A percentile compares a stretch with the other conserved stretches of the same genome.
Conservation (phyloP, 192 early-diverging fungal genomes). For the Coemansia sp. region DNA sequence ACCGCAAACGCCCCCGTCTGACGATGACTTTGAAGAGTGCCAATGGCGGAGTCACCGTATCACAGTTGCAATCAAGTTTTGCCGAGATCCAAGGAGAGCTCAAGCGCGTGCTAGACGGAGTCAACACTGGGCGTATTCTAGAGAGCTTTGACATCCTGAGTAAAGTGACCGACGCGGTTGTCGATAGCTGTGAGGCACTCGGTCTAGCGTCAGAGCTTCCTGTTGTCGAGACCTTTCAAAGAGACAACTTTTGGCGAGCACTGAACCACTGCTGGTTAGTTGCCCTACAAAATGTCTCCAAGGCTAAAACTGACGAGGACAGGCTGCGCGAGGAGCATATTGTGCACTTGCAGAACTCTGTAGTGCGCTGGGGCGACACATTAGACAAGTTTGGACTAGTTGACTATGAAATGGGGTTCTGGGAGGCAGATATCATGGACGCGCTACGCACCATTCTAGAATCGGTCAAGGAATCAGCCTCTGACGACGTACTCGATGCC, state of each 20-base stretch:
- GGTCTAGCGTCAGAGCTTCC: constrained; percentile 68
- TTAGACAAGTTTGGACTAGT: constrained; percentile 78
- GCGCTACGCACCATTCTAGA: constrained; percentile 63
- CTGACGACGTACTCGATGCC: background rate
- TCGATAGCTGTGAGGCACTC: constrained; percentile 69
- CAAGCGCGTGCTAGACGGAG: constrained; percentile 67
- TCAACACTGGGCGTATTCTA: constrained; percentile 63
- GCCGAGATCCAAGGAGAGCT: constrained; percentile 67
- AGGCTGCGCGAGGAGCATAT: constrained; percentile 62
- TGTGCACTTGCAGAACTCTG: constrained; percentile 62
- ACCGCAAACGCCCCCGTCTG: too few relatives aligned
- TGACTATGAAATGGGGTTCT: constrained; percentile 84
- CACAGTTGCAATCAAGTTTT: constrained; percentile 51
- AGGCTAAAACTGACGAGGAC: constrained; percentile 59
- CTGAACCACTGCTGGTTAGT: constrained; percentile 80
- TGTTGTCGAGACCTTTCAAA: constrained; percentile 61
- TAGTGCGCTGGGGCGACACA: constrained; percentile 71
- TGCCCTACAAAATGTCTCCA: constrained; percentile 64
- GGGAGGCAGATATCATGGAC: constrained; percentile 76
- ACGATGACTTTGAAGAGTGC: constrained; percentile 8
- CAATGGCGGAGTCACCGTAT: constrained; percentile 29
- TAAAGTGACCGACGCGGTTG: constrained; percentile 66
- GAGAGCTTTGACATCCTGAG: constrained; percentile 75
- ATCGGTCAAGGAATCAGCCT: constrained; percentile 12
- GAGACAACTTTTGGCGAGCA: constrained; percentile 73